These are phyloP conservation scores for Termitomyces titanicus DNA, from an alignment of 768 basidiomycete species.

Conservation along the genomic window DNA sequence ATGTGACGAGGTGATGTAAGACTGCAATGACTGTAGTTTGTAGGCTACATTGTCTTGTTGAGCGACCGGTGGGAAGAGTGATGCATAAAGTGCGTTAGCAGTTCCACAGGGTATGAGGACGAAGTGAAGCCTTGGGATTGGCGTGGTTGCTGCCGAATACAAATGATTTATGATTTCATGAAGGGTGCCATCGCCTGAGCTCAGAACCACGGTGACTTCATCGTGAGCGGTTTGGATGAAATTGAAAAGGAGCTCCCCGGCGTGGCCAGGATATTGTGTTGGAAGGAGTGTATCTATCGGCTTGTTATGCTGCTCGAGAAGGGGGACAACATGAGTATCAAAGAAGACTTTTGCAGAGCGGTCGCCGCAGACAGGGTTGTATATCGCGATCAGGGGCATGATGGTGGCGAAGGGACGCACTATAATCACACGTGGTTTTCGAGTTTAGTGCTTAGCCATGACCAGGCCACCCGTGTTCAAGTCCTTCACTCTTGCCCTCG, in stretches of 20 bases:
- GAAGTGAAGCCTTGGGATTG: constrained; percentile 32
- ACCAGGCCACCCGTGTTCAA: constrained; percentile 37
- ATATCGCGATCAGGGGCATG: constrained; percentile 59
- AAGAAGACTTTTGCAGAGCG: constrained; percentile 54
- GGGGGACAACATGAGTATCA: constrained; percentile 57
- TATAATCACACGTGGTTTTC: not conserved
- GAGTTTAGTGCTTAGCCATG: not conserved
- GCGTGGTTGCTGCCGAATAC: constrained; percentile 19
- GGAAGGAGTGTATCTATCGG: constrained; percentile 36
- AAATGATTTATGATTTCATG: constrained; percentile 82
- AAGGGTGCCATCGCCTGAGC: constrained; percentile 89
- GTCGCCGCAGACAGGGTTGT: constrained; percentile 76
- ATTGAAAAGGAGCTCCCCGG: constrained; percentile 41
- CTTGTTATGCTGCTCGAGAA: constrained; percentile 42
- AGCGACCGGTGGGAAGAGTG: constrained; percentile 58
- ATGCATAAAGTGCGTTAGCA: constrained; percentile 88
- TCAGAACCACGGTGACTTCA: constrained; percentile 50
- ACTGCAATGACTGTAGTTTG: constrained; percentile 53
- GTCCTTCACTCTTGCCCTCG: constrained; percentile 81
- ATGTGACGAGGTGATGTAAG: constrained; percentile 38
- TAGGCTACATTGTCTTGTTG: constrained; percentile 28
- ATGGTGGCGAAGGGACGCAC: not conserved
- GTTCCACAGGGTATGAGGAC: constrained; percentile 76
- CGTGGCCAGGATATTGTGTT: constrained; percentile 54
- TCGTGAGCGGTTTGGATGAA: constrained; percentile 32